Evolutionary conservation across 1,284 basidiomycete genomes (phyloP).

Genomic region (Amylostereum areolatum): DNA sequence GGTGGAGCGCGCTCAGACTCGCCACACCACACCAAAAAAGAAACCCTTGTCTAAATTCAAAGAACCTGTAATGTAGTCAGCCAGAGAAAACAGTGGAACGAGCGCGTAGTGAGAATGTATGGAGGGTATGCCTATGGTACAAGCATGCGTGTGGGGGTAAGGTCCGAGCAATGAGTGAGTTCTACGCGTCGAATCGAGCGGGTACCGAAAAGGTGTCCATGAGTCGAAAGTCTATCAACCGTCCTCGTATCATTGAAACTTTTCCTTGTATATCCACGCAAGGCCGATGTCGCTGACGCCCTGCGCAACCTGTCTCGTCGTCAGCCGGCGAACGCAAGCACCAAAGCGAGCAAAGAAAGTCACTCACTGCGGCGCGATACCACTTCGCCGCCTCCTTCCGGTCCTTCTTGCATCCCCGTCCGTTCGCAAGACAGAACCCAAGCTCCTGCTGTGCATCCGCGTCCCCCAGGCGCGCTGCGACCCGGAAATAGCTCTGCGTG

Average conservation of each 20-base stretch:
- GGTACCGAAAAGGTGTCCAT: too few species aligned
- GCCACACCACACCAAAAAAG: too few species aligned
- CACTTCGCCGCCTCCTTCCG: slow-evolving; percentile 82
- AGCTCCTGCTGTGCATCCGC: slow-evolving; percentile 83
- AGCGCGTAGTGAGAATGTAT: too few species aligned
- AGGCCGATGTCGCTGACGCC: slow-evolving; percentile 76
- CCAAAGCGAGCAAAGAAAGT: background rate
- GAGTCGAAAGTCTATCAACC: too few species aligned
- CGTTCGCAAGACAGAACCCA: slow-evolving; percentile 80
- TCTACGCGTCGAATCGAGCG: too few species aligned
- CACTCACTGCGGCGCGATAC: slow-evolving; percentile 77
- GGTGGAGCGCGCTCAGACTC: too few species aligned
- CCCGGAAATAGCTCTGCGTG: slow-evolving; percentile 80
- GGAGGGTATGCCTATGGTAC: too few species aligned
- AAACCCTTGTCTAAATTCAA: too few species aligned
- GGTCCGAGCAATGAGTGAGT: too few species aligned
- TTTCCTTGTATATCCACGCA: slow-evolving; percentile 86
- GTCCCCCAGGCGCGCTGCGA: slow-evolving; percentile 82
- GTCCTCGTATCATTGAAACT: slow-evolving; percentile 48
- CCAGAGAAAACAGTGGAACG: too few species aligned
- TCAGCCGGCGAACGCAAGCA: slow-evolving; percentile 4
- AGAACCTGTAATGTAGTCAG: too few species aligned
- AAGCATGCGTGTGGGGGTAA: too few species aligned
- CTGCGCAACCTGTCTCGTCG: slow-evolving; percentile 51
- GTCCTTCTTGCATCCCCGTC: slow-evolving; percentile 87